Base-by-base conservation (phyloP, 495 filamentous ascomycete species). In the Aspergillus hancockii region DNA sequence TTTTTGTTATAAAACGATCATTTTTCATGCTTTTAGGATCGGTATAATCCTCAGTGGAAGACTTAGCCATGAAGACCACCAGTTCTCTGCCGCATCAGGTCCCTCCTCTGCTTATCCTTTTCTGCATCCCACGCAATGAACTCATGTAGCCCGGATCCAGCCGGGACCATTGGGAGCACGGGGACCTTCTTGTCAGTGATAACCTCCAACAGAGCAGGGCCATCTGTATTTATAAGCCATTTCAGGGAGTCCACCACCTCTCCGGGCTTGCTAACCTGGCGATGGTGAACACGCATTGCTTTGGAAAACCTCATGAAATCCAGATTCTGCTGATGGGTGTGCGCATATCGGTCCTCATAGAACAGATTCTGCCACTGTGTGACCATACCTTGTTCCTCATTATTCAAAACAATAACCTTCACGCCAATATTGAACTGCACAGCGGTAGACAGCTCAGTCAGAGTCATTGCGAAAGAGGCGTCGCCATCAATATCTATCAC, bases 81-180 rank as follows among this genome's bases (percentile, higher is more conserved):
- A 2, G 34, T 36, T 36, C 34, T 36, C 8, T 36, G 9, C 2
- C 34, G 34, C 34, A 36, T 36, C 34, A 36, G 12, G 12, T 14
- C 13, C 12, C 34, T 36, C 12, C 34, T 36, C 12, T 36, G 9
- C 34, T 36, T 10, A 9, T 36, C 34, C 34, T 36, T 36, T 5
- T 36, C 9, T 36, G 34, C 34, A 36, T 36, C 34, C 34, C 34
- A 36, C 13, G 34, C 13, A 36, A 36, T 36, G 34, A 14, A 36
- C 75, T 98, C 95, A 68, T 98, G 91, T 62, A 98, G 80, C 58
- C 81, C 95, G 58, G 80, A 85, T 31, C 95, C 94, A 32, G 82
- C 86, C 21, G 93, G 92, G 49, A 98, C 94, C 94, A 98, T 98
- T 19, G 94, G 94, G 52, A 98, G 78, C n/a, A 98, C 95, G 46